A percentile compares a stretch with the other conserved stretches of the same genome.
These are phyloP conservation scores for Pulveroboletus sp. DNA, from an alignment of 768 basidiomycete species.

Conservation along the genomic window DNA sequence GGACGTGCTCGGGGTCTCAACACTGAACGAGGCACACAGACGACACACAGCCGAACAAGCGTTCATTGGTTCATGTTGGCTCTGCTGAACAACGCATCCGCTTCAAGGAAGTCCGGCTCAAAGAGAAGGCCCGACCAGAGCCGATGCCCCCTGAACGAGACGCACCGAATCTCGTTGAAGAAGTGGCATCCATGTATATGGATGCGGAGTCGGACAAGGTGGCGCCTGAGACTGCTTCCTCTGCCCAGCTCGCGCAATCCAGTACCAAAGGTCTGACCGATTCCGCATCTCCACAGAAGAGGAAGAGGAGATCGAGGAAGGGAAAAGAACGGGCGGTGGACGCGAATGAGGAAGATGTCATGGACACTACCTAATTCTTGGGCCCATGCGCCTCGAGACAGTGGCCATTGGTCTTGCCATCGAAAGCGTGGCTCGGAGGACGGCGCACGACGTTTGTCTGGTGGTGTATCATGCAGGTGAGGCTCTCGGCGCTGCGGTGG, in stretches of 20 bases:
- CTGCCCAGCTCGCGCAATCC: conserved; percentile 2
- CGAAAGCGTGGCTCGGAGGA: neutral
- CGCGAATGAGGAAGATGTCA: conserved; percentile 10
- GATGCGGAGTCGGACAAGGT: conserved; percentile 9
- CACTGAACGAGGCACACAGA: conserved; percentile 28
- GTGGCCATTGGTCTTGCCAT: no score
- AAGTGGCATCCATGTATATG: conserved; percentile 17
- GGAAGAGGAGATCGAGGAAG: conserved; percentile 16
- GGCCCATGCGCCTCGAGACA: neutral
- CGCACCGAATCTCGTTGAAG: conserved; percentile 13
- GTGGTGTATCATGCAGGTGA: no score
- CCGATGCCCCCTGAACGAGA: conserved; percentile 3
- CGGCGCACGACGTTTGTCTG: no score
- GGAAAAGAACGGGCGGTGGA: conserved; percentile 27
- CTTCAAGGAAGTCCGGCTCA: conserved; percentile 68
- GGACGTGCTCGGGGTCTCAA: neutral
- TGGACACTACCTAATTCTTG: conserved; percentile 15
- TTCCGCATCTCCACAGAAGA: conserved; percentile 9
- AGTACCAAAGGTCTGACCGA: neutral
- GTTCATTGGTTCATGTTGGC: conserved; percentile 50
- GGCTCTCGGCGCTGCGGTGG: no score
- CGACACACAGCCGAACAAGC: conserved; percentile 43
- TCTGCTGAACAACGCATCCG: conserved; percentile 63
- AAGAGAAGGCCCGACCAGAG: conserved; percentile 34
- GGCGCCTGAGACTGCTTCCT: neutral